Conservation (phyloP, 306 rosid species). For the Mucuna pruriens region DNA sequence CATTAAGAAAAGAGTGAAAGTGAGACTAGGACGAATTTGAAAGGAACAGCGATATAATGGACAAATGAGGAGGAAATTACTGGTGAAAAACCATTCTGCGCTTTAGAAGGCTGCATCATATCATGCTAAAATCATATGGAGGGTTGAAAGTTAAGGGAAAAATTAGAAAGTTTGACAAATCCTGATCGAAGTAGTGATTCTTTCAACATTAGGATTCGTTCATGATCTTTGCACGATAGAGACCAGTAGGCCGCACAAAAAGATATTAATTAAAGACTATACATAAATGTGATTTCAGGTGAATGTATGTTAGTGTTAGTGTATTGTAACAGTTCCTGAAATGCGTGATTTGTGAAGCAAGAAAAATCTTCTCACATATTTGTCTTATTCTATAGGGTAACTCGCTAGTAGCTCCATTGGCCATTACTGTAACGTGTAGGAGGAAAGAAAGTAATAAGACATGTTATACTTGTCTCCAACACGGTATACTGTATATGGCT, state of each 20-base stretch:
- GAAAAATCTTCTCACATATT: slow-evolving; percentile 13
- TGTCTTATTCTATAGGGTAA: slow-evolving; percentile 32
- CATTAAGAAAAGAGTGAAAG: not conserved
- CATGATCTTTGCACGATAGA: not conserved
- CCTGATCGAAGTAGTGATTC: slow-evolving; percentile 8
- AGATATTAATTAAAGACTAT: not conserved
- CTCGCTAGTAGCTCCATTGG: not conserved
- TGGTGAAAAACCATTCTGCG: slow-evolving; percentile 5
- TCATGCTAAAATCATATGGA: slow-evolving; percentile 13
- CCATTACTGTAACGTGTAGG: not conserved
- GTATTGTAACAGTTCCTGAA: slow-evolving; percentile 15
- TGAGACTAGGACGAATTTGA: not conserved
- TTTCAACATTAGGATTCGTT: slow-evolving; percentile 11
- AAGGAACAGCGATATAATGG: slow-evolving; percentile 3
- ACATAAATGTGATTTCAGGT: not conserved
- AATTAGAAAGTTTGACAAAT: slow-evolving; percentile 33
- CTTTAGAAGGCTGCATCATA: slow-evolving; percentile 5
- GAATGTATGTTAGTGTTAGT: not conserved
- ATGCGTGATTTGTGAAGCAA: slow-evolving; percentile 9
- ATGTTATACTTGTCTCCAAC: slow-evolving; percentile 29
- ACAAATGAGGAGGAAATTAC: slow-evolving; percentile 7
- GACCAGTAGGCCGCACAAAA: slow-evolving; percentile 14
- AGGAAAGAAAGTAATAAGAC: slow-evolving; percentile 4
- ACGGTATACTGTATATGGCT: slow-evolving; percentile 4
- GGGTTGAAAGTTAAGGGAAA: slow-evolving; percentile 19